Evolutionary conservation across 441 rosid genomes (phyloP), one percentile per base, ranked within the genome.

Genomic region (Jatropha podagrica): DNA sequence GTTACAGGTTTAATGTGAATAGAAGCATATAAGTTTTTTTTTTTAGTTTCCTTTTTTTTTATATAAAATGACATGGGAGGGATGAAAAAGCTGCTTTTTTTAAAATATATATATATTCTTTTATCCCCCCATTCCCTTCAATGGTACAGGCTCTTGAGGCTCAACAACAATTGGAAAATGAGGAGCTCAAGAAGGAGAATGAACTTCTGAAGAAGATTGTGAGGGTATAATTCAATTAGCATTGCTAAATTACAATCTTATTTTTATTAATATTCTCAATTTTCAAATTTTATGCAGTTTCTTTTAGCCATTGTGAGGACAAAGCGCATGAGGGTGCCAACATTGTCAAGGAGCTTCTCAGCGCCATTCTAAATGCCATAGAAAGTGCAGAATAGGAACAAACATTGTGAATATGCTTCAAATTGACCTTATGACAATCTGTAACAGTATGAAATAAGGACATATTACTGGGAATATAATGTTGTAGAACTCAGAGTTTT

Each of bases 101-200:
- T 46, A 5, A 42, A 4, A 4, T 5, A 1, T 42, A 42, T 42
- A 4, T 61, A 23, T 11, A 18, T 12, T 62, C 3, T 38, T 52
- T 32, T 49, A n/a, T 15, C 10, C 8, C 14, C 51, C 5, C 48
- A 4, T 20, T 18, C 3, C 0, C 23, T 46, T 32, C 20, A 18
- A 51, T 51, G 18, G 27, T 15, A 63, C 37, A 27, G 75, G 79
- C 79, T 63, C 6, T 54, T 49, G 75, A 76, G 42, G 75, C 71
- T 71, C 79, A 76, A 44, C 68, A 69, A 40, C 75, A 71, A 27
- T 61, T 52, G 48, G 79, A 76, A 60, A 71, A 69, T 15, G 26
- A 65, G 5, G 75, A 26, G 10, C 75, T 76, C 17, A 76, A 76
- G 79, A 71, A 76, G 46, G 75, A 76, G 65, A 76, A 76, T 27